These are phyloP conservation scores for Calonectria montana DNA, from an alignment of 2,329 filamentous ascomycete genomes.

Conservation along the genomic window DNA sequence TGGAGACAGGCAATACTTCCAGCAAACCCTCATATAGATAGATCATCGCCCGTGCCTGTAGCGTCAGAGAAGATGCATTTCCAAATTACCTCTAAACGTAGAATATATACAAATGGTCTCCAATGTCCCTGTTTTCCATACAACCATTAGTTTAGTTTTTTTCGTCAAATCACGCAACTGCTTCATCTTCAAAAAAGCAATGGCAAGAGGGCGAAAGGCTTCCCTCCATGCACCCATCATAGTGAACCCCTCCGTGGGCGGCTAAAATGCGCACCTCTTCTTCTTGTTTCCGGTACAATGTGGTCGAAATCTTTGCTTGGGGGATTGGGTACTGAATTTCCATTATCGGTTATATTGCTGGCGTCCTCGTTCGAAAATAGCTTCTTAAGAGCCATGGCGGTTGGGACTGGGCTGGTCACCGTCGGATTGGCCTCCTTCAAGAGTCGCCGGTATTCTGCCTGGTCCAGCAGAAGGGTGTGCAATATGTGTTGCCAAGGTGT, in stretches of 20 bases:
- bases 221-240: conserved; percentile 9
- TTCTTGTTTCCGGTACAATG: not conserved
- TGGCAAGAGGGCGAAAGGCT: not conserved
- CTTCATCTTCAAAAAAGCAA: not conserved
- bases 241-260: conserved; percentile 34
- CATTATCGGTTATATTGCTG: not conserved
- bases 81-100: not conserved
- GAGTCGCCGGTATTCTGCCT: conserved; percentile 40
- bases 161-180: not conserved
- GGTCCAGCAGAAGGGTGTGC: conserved; percentile 40
- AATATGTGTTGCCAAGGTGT: conserved; percentile 40
- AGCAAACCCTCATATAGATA: too few species aligned
- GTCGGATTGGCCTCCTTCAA: conserved; percentile 21
- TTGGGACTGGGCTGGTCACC: conserved; percentile 28
- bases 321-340: not conserved
- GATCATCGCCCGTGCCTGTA: not conserved
- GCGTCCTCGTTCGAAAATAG: conserved; percentile 28
- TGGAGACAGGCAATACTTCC: too few species aligned
- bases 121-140: not conserved
- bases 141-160: not conserved
- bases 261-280: not conserved
- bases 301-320: not conserved
- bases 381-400: conserved; percentile 31
- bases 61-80: not conserved
- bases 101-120: not conserved